Base-by-base conservation (phyloP, 257 asterid genomes). In the Leptodermis oblonga region DNA sequence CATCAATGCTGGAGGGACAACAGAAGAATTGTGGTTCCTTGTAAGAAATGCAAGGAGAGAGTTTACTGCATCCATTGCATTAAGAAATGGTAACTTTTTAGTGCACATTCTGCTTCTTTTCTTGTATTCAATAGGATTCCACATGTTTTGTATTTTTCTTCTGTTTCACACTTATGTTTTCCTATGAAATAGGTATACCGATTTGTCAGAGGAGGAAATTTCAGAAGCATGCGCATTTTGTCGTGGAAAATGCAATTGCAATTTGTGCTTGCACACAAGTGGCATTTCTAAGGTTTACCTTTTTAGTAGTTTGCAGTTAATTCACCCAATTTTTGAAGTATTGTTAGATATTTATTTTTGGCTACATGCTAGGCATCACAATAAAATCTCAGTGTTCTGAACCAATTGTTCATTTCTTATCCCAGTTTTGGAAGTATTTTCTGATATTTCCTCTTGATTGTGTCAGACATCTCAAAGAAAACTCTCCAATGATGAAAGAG, bases 241-340 rank as follows among this genome's bases (percentile, higher is more conserved):
- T 77, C 80, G 91, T 28, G 82, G 79, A 56, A 86, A 79, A 65
- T 93, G 99, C 84, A 93, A 93, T 78, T 93, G 99, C 86, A 83
- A 87, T 83, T 68, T 70, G 67, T 93, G 99, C 83, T 86, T 93
- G 80, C 95, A 79, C 71, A 81, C 89, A 41, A 63, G 84, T 71
- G 83, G 82, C 76, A 59, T 34, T 20, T 31, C 82, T 64, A 84
- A 85, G 97, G 97, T 92, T 61, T 64, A 77, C 67, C 71, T 51
- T 26, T 61, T 34, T 69, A n/a, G 74, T 31, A 62, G 45, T 34
- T 73, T 28, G 70, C 60, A 43, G 18, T 70, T 61, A 18, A 15
- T 53, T 37, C 59, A 43, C 56, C 45, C 23, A 42, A 28, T 52
- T 72, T 61, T 73, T 81, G 54, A 84, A 62, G 42, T 60, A 33